Conservation (phyloP, 2,329 filamentous ascomycete genomes). For the Exophiala phaeomuriformis region DNA sequence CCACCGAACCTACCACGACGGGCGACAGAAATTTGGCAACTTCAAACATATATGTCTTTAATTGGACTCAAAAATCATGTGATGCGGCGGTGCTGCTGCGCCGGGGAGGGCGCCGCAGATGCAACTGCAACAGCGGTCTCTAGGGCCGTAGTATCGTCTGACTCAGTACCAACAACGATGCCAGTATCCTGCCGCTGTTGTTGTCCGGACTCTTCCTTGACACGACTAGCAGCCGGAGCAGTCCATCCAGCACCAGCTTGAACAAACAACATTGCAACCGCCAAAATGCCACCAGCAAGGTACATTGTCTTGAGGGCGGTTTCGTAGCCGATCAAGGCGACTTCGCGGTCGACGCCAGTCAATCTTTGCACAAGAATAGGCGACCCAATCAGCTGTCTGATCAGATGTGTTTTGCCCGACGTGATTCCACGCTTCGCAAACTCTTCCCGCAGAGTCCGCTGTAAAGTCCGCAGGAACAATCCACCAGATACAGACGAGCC, state of each 20-base stretch:
- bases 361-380: slow-evolving; percentile 49
- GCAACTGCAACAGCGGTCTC: no score
- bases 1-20: neutral
- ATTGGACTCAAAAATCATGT: neutral
- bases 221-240: slow-evolving; percentile 27
- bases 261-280: slow-evolving; percentile 43
- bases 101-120: no score
- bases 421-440: slow-evolving; percentile 45
- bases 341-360: slow-evolving; percentile 42
- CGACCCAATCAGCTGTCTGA: slow-evolving; percentile 52
- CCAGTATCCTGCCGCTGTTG: no score
- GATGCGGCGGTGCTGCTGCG: neutral
- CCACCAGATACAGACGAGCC: slow-evolving; percentile 74
- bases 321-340: slow-evolving; percentile 50
- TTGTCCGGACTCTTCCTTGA: slow-evolving; percentile 23
- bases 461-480: slow-evolving; percentile 59
- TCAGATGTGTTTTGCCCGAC: slow-evolving; percentile 38
- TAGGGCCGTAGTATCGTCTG: no score
- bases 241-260: slow-evolving; percentile 56
- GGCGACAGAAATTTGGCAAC: neutral
- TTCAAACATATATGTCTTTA: neutral
- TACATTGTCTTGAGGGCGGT: slow-evolving; percentile 49
- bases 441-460: slow-evolving; percentile 47
- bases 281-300: slow-evolving; percentile 45
- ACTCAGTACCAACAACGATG: no score